Conservation (phyloP, 306 rosid species). For the Cucumis melo region DNA sequence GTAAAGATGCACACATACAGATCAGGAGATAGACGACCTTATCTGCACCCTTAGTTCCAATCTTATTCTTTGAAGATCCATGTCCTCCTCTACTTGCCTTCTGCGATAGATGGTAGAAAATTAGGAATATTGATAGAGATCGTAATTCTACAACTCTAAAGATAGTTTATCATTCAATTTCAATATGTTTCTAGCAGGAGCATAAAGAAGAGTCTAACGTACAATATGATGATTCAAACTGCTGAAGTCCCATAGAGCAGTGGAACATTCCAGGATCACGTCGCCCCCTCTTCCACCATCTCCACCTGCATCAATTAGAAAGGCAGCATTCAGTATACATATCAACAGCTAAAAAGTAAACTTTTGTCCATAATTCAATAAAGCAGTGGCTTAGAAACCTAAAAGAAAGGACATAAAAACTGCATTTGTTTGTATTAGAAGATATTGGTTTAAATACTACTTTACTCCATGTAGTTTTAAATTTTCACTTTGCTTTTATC, state of each 20-base stretch:
- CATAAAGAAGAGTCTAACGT: constrained; percentile 14
- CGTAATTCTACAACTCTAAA: background rate
- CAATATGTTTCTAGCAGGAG: constrained; percentile 6
- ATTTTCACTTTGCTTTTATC: no score
- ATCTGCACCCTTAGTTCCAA: constrained; percentile 76
- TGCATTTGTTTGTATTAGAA: background rate
- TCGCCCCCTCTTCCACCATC: constrained; percentile 91
- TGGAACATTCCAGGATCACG: constrained; percentile 74
- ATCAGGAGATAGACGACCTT: constrained; percentile 30
- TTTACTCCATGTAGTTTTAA: no score
- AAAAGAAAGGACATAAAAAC: background rate
- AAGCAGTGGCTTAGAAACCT: background rate
- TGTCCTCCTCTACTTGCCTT: constrained; percentile 63
- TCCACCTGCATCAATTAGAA: constrained; percentile 44
- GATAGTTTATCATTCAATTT: background rate
- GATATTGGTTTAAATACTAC: background rate
- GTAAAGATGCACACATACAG: background rate
- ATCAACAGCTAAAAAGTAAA: background rate
- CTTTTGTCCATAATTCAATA: background rate
- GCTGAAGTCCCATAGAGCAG: constrained; percentile 80
- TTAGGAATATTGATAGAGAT: background rate
- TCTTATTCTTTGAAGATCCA: constrained; percentile 67
- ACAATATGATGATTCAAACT: constrained; percentile 76
- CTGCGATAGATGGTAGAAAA: constrained; percentile 24
- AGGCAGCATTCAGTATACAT: background rate